phyloP scores from a whole-genome alignment of 108 stramenopile species.

The Conticribra guillardii region DNA sequence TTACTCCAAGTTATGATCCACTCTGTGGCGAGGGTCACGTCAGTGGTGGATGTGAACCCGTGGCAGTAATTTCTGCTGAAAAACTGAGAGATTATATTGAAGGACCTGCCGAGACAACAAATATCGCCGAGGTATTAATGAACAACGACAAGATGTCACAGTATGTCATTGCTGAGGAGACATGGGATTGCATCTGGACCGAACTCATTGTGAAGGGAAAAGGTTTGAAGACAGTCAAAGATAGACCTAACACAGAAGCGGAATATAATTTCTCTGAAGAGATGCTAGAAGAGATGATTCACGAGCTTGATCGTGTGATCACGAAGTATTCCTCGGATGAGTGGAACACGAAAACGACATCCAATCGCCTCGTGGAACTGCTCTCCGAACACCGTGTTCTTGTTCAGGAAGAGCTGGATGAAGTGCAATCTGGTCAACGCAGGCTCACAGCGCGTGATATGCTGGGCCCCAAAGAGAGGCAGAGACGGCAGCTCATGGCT shows the following conservation, averaged over 20 bases:
- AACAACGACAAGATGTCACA: conserved; percentile 21
- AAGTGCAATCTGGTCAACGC: conserved; percentile 30
- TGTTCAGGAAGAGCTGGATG: conserved; percentile 26
- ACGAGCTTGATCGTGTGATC: conserved; percentile 34
- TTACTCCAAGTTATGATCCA: conserved; percentile 40
- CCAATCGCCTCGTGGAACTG: conserved; percentile 33
- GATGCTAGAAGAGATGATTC: conserved; percentile 25
- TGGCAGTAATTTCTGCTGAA: conserved; percentile 43
- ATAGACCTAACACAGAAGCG: conserved; percentile 1
- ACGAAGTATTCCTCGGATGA: conserved; percentile 27
- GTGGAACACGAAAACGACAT: conserved; percentile 29
- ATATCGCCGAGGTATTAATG: conserved; percentile 24
- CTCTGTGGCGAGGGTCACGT: conserved; percentile 15
- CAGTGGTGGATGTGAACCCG: conserved; percentile 39
- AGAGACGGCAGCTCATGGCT: background rate
- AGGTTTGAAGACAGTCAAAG: conserved; percentile 29
- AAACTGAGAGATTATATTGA: conserved; percentile 28
- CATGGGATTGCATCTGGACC: conserved; percentile 43
- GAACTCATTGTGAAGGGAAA: conserved; percentile 27
- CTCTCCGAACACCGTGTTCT: conserved; percentile 24
- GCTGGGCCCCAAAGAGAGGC: conserved; percentile 37
- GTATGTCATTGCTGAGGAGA: conserved; percentile 24
- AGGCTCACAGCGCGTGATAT: conserved; percentile 30
- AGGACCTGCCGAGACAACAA: conserved; percentile 31
- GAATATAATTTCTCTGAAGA: conserved; percentile 7